phyloP scores from a whole-genome alignment of 176 grass and related monocot species.

The Luzula sylvatica region DNA sequence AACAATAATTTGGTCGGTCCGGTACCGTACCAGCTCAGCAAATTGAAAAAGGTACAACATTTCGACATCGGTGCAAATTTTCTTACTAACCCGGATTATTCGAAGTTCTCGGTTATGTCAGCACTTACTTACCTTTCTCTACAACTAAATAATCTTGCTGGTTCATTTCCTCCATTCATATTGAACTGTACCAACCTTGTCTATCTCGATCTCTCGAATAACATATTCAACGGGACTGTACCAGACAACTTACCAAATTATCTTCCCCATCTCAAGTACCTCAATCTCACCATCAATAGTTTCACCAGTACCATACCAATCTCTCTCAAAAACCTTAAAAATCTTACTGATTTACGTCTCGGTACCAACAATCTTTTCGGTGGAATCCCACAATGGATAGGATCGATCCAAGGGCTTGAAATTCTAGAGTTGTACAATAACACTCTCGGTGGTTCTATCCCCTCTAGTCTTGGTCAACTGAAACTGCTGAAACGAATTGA shows the following conservation, averaged over 20 bases:
- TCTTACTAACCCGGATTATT: conserved; percentile 25
- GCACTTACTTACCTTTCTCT: conserved; percentile 24
- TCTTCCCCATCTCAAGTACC: too few relatives aligned
- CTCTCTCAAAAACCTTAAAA: conserved; percentile 30
- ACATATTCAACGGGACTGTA: conserved; percentile 13
- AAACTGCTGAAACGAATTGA: conserved; percentile 35
- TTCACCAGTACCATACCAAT: conserved; percentile 22
- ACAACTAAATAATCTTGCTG: conserved; percentile 9
- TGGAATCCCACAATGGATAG: conserved; percentile 34
- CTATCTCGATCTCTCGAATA: conserved; percentile 46
- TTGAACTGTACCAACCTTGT: conserved; percentile 29
- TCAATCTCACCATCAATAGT: too few relatives aligned
- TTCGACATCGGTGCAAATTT: conserved; percentile 24
- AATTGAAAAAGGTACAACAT: conserved; percentile 19
- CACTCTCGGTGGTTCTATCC: conserved; percentile 38
- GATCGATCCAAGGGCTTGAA: conserved; percentile 25
- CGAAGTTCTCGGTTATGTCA: conserved; percentile 23
- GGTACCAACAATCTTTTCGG: conserved; percentile 31
- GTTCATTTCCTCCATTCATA: conserved; percentile 29
- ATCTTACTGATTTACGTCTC: conserved; percentile 36
- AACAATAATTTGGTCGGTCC: conserved; percentile 20
- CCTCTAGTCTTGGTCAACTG: conserved; percentile 43
- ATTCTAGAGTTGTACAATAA: conserved; percentile 43
- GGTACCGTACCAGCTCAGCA: conserved; percentile 34
- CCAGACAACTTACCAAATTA: too few relatives aligned